Conservation (phyloP, 2,329 filamentous ascomycete species). For the Pyrenochaeta sp. region DNA sequence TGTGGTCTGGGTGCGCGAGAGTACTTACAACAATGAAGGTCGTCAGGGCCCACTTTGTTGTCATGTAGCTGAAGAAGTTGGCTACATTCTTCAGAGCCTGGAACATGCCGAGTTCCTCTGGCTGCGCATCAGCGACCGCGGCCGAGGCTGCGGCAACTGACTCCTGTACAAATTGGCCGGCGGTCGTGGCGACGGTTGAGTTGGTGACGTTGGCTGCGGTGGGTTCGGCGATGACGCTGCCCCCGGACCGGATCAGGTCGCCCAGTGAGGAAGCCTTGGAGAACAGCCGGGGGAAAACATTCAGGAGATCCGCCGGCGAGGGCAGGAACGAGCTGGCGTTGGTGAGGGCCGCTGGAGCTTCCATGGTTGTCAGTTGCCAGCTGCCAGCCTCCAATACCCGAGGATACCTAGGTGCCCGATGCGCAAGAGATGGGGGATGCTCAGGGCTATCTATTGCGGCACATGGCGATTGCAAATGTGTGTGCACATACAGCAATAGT, state of each 20-base stretch:
- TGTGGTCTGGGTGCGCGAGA: not conserved
- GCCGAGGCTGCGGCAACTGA: slow-evolving; percentile 51
- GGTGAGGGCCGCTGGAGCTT: slow-evolving; percentile 27
- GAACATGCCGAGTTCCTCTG: slow-evolving; percentile 54
- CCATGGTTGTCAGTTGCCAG: slow-evolving; percentile 28
- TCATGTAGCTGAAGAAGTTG: slow-evolving; percentile 81
- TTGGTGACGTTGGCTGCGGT: slow-evolving; percentile 58
- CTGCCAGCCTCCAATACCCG: too few species aligned
- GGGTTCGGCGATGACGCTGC: slow-evolving; percentile 66
- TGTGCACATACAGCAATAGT: not conserved
- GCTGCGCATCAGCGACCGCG: slow-evolving; percentile 33
- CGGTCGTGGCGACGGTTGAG: slow-evolving; percentile 47
- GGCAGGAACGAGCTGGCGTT: slow-evolving; percentile 56
- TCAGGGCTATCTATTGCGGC: not conserved
- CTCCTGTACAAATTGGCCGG: slow-evolving; percentile 51
- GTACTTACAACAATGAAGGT: slow-evolving; percentile 76
- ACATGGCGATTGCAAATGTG: slow-evolving; percentile 9
- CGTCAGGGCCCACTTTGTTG: slow-evolving; percentile 77
- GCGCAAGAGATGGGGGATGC: not conserved
- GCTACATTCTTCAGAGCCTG: slow-evolving; percentile 72
- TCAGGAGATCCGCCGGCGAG: slow-evolving; percentile 72
- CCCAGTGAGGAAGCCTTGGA: slow-evolving; percentile 71
- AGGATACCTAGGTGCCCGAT: slow-evolving; percentile 5
- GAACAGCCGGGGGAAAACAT: slow-evolving; percentile 74
- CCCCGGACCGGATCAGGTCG: slow-evolving; percentile 64